phyloP scores from a whole-genome alignment of 768 basidiomycete genomes.

The Mycena pura region DNA sequence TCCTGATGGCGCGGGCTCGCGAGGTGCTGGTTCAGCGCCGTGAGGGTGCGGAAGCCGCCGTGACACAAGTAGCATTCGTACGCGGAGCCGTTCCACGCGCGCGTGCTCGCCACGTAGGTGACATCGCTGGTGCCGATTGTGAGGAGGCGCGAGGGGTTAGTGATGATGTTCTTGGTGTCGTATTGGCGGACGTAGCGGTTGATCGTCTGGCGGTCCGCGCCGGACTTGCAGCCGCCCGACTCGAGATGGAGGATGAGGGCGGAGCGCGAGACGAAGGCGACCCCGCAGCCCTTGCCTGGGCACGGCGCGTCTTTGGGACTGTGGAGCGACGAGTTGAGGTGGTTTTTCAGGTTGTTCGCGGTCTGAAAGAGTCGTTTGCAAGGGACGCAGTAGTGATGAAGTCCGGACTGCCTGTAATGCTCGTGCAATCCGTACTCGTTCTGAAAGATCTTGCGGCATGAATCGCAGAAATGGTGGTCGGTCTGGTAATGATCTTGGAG shows the following conservation, averaged over 20 bases:
- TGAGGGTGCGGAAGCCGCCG: conserved; percentile 44
- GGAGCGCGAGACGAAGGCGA: conserved; percentile 56
- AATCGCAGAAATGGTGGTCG: conserved; percentile 49
- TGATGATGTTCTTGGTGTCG: conserved; percentile 59
- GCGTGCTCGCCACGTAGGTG: conserved; percentile 37
- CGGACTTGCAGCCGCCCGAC: conserved; percentile 60
- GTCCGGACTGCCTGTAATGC: conserved; percentile 53
- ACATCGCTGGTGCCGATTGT: conserved; percentile 38
- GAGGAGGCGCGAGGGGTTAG: conserved; percentile 60
- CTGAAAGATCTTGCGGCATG: conserved; percentile 51
- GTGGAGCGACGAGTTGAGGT: conserved; percentile 62
- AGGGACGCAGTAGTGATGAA: conserved; percentile 49
- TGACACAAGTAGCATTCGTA: conserved; percentile 76
- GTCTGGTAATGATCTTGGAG: conserved; percentile 50
- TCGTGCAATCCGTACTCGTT: conserved; percentile 47
- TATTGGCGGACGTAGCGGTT: conserved; percentile 48
- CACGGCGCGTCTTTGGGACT: conserved; percentile 42
- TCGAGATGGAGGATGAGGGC: conserved; percentile 71
- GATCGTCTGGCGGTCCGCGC: conserved; percentile 47
- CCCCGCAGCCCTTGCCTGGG: conserved; percentile 50
- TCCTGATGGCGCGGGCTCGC: conserved; percentile 65
- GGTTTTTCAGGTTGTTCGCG: conserved; percentile 47
- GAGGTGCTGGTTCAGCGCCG: conserved; percentile 65
- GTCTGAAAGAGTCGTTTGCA: conserved; percentile 54
- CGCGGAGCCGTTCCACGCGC: conserved; percentile 51